Conservation (phyloP, 176 grass and related monocot genomes). For the Phyllostachys edulis region DNA sequence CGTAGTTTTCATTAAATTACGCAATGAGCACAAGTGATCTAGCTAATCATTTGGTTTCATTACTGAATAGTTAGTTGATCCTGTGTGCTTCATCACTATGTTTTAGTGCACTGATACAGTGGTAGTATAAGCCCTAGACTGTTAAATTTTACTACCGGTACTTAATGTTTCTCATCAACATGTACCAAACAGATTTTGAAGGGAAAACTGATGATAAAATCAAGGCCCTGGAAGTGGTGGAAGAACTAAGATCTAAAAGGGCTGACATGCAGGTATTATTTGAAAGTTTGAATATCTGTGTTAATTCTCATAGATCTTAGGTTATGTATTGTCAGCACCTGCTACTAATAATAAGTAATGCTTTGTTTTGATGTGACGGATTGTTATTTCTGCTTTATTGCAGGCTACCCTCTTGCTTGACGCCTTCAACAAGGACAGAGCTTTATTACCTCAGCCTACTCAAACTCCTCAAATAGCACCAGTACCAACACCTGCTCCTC, state of each 20-base stretch:
- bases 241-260: constrained; percentile 81
- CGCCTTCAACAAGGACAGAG: constrained; percentile 89
- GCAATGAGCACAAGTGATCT: neutral
- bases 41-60: neutral
- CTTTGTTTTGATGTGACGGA: neutral
- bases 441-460: constrained; percentile 54
- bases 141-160: neutral
- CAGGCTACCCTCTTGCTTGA: constrained; percentile 83
- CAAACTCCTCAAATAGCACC: constrained; percentile 47
- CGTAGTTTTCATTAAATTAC: neutral
- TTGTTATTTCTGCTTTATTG: constrained; percentile 29
- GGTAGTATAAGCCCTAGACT: neutral
- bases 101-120: neutral
- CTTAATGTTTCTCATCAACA: constrained; percentile 29
- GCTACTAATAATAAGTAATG: neutral
- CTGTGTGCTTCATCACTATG: neutral
- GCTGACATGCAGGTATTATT: constrained; percentile 84
- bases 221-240: constrained; percentile 59
- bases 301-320: neutral
- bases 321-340: neutral
- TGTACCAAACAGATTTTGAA: constrained; percentile 63
- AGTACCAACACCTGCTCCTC: constrained; percentile 41
- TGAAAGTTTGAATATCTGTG: neutral
- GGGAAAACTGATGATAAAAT: constrained; percentile 91
- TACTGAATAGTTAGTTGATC: neutral